Conservation (phyloP, 2,329 filamentous ascomycete genomes). For the Curvularia sp. region DNA sequence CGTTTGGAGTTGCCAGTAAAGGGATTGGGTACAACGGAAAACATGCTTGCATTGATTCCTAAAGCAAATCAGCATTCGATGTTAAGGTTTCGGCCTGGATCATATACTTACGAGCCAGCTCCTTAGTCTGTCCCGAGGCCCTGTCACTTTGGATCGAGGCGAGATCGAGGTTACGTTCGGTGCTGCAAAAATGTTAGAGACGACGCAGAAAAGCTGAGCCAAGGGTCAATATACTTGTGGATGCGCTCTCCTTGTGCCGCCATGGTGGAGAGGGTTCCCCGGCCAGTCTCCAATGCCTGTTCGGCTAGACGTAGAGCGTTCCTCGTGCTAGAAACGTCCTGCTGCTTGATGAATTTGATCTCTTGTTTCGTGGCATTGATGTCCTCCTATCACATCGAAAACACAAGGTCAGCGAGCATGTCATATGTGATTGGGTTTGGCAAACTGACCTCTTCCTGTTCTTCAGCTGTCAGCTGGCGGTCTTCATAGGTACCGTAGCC, state of each 20-base stretch:
- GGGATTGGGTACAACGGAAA: slow-evolving; percentile 70
- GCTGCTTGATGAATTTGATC: slow-evolving; percentile 75
- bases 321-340: slow-evolving; percentile 72
- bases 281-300: slow-evolving; percentile 73
- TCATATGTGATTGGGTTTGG: not conserved
- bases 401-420: not conserved
- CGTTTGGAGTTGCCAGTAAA: slow-evolving; percentile 66
- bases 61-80: not conserved
- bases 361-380: slow-evolving; percentile 76
- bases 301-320: slow-evolving; percentile 69
- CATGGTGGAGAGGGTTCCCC: slow-evolving; percentile 48
- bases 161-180: slow-evolving; percentile 79
- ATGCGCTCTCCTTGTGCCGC: slow-evolving; percentile 49
- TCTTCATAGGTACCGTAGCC: slow-evolving; percentile 66
- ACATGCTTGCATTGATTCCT: slow-evolving; percentile 85
- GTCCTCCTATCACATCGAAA: slow-evolving; percentile 58
- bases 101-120: slow-evolving; percentile 69
- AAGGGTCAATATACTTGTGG: slow-evolving; percentile 31
- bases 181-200: slow-evolving; percentile 45
- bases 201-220: not conserved
- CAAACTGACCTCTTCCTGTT: slow-evolving; percentile 64
- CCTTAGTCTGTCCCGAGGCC: slow-evolving; percentile 80
- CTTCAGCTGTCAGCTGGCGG: slow-evolving; percentile 81
- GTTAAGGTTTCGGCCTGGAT: not conserved
- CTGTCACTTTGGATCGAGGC: slow-evolving; percentile 78